phyloP scores from a whole-genome alignment of 352 stramenopile genomes.

The Globisporangium solare region DNA sequence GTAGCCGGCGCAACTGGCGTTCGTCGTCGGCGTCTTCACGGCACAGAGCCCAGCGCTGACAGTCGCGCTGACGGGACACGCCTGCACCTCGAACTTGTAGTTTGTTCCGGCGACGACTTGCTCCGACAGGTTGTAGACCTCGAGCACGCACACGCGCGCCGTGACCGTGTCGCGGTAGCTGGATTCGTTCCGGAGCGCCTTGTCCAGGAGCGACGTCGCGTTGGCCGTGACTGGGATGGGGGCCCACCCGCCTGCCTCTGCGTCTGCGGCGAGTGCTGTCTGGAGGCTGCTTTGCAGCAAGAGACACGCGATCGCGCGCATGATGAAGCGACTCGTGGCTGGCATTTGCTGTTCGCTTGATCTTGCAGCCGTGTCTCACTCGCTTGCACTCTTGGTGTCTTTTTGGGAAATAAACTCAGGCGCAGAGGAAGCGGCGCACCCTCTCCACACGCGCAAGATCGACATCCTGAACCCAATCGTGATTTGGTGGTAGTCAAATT shows the following conservation, averaged over 20 bases:
- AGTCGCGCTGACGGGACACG: background rate
- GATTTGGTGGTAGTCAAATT: too few species aligned
- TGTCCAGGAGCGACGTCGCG: slow-evolving; percentile 8
- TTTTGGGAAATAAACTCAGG: too few species aligned
- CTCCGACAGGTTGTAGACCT: slow-evolving; percentile 25
- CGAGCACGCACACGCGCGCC: slow-evolving; percentile 33
- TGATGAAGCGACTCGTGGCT: too few species aligned
- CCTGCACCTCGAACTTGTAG: slow-evolving; percentile 2
- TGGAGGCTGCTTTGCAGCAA: too few species aligned
- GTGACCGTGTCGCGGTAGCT: slow-evolving; percentile 23
- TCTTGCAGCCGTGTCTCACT: too few species aligned
- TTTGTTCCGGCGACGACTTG: slow-evolving; percentile 3
- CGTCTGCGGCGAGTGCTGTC: background rate
- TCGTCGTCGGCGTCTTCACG: background rate
- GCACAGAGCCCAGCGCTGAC: background rate
- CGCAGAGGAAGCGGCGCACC: too few species aligned
- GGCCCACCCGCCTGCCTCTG: background rate
- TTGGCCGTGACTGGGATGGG: background rate
- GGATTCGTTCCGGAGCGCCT: slow-evolving; percentile 18
- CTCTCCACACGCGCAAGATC: too few species aligned
- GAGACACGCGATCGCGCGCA: too few species aligned
- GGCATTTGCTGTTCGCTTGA: too few species aligned
- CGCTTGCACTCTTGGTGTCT: too few species aligned
- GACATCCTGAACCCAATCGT: too few species aligned
- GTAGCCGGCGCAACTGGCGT: slow-evolving; percentile 1